Percentiles rank a stretch among this genome's conserved stretches.
Conservation (phyloP, 805 yeast species). For the Wickerhamiella siamensis region DNA sequence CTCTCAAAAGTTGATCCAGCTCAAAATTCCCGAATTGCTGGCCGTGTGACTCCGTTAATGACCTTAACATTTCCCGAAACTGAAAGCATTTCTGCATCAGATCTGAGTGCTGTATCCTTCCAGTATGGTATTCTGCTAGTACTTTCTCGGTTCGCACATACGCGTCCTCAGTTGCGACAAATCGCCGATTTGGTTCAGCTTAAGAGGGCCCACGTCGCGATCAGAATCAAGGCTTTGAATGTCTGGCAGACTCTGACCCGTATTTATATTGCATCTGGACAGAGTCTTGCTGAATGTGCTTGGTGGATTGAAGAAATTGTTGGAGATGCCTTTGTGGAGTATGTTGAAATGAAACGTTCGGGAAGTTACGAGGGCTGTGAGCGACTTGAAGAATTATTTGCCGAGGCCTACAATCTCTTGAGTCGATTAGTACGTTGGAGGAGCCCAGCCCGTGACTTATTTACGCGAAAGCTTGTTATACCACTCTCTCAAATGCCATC, state of each 20-base stretch:
- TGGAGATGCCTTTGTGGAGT: not conserved
- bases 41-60: conserved; percentile 17
- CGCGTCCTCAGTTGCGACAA: conserved; percentile 13
- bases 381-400: not conserved
- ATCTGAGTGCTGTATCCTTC: conserved; percentile 14
- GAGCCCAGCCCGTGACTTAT: not conserved
- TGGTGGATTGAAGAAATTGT: conserved; percentile 11
- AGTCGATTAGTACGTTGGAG: not conserved
- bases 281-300: conserved; percentile 5
- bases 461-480: not conserved
- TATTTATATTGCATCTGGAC: not conserved
- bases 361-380: not conserved
- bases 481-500: not conserved
- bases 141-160: conserved; percentile 6
- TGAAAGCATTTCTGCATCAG: conserved; percentile 7
- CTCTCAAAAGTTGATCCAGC: conserved; percentile 1
- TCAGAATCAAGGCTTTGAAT: conserved; percentile 14
- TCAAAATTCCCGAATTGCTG: conserved; percentile 8
- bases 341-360: not conserved
- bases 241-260: conserved; percentile 15
- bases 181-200: conserved; percentile 14
- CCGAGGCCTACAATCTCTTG: not conserved
- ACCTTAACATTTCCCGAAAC: conserved; percentile 12
- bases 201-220: conserved; percentile 12
- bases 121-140: conserved; percentile 17